Evolutionary conservation across 805 yeast species (phyloP), one percentile per base, ranked within the genome.

Genomic region (Jamesozyma jinghongensis): DNA sequence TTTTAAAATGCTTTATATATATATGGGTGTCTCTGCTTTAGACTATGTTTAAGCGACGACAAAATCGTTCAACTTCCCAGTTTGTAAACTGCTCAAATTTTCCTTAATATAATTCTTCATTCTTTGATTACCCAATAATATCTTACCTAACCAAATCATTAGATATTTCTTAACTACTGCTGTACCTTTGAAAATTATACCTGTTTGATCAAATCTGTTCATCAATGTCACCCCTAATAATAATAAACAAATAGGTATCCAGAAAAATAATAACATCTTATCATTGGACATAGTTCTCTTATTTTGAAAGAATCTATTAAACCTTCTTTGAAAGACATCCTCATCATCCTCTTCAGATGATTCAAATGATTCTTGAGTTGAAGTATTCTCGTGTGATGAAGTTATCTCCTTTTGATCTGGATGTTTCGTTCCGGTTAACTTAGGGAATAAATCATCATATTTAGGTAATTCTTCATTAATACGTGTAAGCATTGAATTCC

Each of bases 241-340:
- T 26, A 84, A 57, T 17, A 80, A 50, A 39, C 85, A 63, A 30
- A 84, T 71, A 12, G 97, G 97, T 43, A 87, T 63, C 97, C 97
- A 88, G 71, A 88, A 87, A 59, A 88, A 85, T 45, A 85, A 65
- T 47, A 88, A 68, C 85, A 86, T 81, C 54, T 76, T 81, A 62
- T 88, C 97, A 53, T 85, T 82, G 51, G 63, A 65, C 43, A 74
- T 65, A 38, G 68, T 69, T 44, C 67, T 67, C 45, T 68, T 68
- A 43, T 68, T 68, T 46, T 63, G 66, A 53, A 66, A 66, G 47
- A 66, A 65, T 45, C 57, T 54, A 50, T 61, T 61, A 36, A 65
- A 59, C 34, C 58, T 54, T 20, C 58, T 61, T 37, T 66, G 71
- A 14, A 57, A 33, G 4, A 56, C 57, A 31, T 56, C 61, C 12